Percentiles rank a stretch among this genome's conserved stretches.
Conservation (phyloP, 345 rosid species). For the Eucalyptus sideroxylon region DNA sequence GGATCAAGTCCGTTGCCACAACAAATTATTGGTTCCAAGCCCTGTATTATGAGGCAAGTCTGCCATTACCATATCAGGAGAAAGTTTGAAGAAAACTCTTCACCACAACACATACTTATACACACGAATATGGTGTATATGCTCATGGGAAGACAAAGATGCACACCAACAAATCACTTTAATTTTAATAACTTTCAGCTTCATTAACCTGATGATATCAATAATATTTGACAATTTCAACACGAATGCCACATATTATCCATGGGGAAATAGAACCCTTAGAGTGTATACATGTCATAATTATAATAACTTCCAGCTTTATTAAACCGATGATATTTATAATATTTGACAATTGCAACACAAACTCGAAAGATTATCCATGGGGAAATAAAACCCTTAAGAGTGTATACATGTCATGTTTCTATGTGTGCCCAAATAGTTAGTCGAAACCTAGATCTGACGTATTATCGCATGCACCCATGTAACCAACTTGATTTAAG, state of each 20-base stretch:
- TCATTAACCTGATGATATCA: not conserved
- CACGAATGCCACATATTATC: no score
- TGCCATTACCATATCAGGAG: not conserved
- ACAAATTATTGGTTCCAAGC: constrained; percentile 7
- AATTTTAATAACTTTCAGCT: no score
- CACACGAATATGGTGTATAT: not conserved
- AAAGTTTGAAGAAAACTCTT: not conserved
- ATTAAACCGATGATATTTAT: no score
- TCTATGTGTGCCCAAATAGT: no score
- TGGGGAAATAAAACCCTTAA: no score
- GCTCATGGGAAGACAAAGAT: not conserved
- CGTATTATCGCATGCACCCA: not conserved
- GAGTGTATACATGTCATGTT: no score
- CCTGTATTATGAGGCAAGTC: not conserved
- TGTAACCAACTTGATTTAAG: not conserved
- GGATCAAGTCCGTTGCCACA: not conserved
- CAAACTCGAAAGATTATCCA: no score
- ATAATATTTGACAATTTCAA: no score
- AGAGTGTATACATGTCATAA: no score
- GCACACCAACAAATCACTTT: not conserved
- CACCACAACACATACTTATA: not conserved
- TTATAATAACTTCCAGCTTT: no score
- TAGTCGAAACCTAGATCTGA: not conserved
- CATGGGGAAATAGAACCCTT: not conserved
- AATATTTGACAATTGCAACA: no score